Evolutionary conservation across 2,329 filamentous ascomycete species (phyloP).

Genomic region (Incumbomyces delicatus): DNA sequence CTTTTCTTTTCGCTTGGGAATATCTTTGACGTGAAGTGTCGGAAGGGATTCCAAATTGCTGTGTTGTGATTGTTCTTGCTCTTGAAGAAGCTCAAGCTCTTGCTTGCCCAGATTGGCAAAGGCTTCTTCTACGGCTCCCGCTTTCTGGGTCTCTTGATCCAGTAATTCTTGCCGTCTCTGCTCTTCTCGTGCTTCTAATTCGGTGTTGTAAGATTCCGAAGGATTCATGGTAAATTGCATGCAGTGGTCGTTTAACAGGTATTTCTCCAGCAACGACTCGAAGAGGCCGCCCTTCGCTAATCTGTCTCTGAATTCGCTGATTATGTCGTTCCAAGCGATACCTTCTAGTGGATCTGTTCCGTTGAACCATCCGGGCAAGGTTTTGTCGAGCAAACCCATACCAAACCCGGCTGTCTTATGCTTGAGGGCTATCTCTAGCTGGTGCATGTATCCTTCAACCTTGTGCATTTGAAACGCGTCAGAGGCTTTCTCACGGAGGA

Average conservation of each 20-base stretch:
- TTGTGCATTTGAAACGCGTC: slow-evolving; percentile 83
- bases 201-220: slow-evolving; percentile 61
- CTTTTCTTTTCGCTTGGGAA: slow-evolving; percentile 66
- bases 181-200: slow-evolving; percentile 67
- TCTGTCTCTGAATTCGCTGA: slow-evolving; percentile 68
- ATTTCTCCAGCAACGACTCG: slow-evolving; percentile 77
- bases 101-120: slow-evolving; percentile 62
- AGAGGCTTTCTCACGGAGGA: slow-evolving; percentile 58
- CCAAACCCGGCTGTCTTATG: slow-evolving; percentile 96
- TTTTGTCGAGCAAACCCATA: slow-evolving; percentile 75
- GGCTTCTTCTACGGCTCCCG: slow-evolving; percentile 62
- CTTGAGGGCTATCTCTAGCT: slow-evolving; percentile 84
- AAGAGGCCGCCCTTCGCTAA: slow-evolving; percentile 66
- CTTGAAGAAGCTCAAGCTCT: slow-evolving; percentile 68
- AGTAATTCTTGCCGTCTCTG: slow-evolving; percentile 55
- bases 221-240: slow-evolving; percentile 93
- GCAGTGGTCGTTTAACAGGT: slow-evolving; percentile 75
- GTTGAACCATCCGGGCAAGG: slow-evolving; percentile 92
- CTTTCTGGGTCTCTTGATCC: slow-evolving; percentile 47
- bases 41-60: slow-evolving; percentile 82
- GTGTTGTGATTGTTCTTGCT: slow-evolving; percentile 74
- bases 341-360: slow-evolving; percentile 86
- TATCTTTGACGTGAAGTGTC: slow-evolving; percentile 79
- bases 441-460: slow-evolving; percentile 87
- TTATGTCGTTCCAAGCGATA: slow-evolving; percentile 82